Evolutionary conservation across 176 grass and related monocot genomes (phyloP), one percentile per base, ranked within the genome.

Genomic region (Oryza officinalis): DNA sequence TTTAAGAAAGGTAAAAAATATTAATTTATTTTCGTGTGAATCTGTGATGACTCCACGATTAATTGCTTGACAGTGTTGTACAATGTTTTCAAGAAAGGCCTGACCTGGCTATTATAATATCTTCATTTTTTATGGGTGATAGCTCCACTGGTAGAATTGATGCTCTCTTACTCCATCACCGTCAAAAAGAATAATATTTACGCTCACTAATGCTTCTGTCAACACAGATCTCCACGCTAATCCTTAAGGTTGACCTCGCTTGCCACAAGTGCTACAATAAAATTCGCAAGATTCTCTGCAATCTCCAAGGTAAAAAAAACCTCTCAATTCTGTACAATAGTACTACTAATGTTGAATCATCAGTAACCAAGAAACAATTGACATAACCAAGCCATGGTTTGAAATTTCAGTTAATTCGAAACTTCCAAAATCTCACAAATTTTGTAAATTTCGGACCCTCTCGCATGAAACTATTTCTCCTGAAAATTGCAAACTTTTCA

Each of bases 171-270:
- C 26, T 10, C 54, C 54, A 60, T 67, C 11, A 54, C 73, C 57
- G 23, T 22, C 4, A 84, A 84, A 67, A 83, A 28, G 6, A 73
- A 45, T 6, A 69, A 18, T 43, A 83, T 72, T 35, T 72, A 66
- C 10, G 2, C 31, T 23, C 8, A 35, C 17, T 78, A 33, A 69
- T n/a, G 14, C 41, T 69, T 25, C 0, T 83, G 45, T 85, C 27
- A 81, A 65, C 59, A 81, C 89, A 94, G 84, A 78, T 84, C 27
- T 93, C 85, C 67, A 92, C 87, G 37, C 50, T 94, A 30, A 87
- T 87, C 70, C 14, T 94, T 2, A 72, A 85, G 71, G 89, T 94
- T 89, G 87, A 94, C 69, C 87, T 94, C 32, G 89, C 81, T 52
- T 94, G 92, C 89, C 80, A 70, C 28, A 32, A 70, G 17, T 94